These are phyloP conservation scores for Ophiostoma ips DNA, from an alignment of 2,329 filamentous ascomycete species.

Conservation along the genomic window DNA sequence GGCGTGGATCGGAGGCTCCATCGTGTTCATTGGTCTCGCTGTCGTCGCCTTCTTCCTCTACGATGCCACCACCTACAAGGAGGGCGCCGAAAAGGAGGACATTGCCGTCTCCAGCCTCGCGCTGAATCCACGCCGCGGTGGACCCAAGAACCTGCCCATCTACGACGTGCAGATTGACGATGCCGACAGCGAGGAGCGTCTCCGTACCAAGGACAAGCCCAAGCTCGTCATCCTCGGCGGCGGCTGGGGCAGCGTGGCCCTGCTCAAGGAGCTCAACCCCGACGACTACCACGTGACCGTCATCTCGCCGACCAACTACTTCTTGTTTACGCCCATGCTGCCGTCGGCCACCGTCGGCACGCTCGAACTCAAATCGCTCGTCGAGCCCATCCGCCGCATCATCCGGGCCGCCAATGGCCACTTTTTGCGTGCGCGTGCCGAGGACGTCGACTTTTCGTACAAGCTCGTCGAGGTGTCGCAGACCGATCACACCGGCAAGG, in stretches of 20 bases:
- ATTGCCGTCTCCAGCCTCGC: conserved; percentile 76
- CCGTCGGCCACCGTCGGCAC: conserved; percentile 95
- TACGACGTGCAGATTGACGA: conserved; percentile 80
- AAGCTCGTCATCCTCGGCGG: conserved; percentile 84
- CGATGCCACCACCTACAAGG: conserved; percentile 81
- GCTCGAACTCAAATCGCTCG: conserved; percentile 74
- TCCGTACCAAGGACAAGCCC: conserved; percentile 69
- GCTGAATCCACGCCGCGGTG: conserved; percentile 65
- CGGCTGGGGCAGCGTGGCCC: conserved; percentile 86
- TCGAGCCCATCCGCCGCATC: conserved; percentile 84
- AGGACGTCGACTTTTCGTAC: conserved; percentile 81
- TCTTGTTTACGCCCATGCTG: conserved; percentile 95
- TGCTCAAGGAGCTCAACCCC: conserved; percentile 79
- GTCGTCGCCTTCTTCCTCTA: conserved; percentile 83
- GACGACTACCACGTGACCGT: conserved; percentile 94
- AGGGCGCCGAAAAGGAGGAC: conserved; percentile 51
- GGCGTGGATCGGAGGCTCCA: conserved; percentile 59
- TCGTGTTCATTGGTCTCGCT: conserved; percentile 53
- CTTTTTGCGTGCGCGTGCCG: conserved; percentile 75
- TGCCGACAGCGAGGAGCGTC: conserved; percentile 68
- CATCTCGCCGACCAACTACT: conserved; percentile 89
- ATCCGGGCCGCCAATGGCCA: conserved; percentile 66
- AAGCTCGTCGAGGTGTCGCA: conserved; percentile 83
- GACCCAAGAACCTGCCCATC: conserved; percentile 90
- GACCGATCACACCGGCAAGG: conserved; percentile 53